Percentiles rank a stretch among this genome's conserved stretches.
phyloP scores from a whole-genome alignment of 23 red algal genomes.

The Cyanidium caldarium region DNA sequence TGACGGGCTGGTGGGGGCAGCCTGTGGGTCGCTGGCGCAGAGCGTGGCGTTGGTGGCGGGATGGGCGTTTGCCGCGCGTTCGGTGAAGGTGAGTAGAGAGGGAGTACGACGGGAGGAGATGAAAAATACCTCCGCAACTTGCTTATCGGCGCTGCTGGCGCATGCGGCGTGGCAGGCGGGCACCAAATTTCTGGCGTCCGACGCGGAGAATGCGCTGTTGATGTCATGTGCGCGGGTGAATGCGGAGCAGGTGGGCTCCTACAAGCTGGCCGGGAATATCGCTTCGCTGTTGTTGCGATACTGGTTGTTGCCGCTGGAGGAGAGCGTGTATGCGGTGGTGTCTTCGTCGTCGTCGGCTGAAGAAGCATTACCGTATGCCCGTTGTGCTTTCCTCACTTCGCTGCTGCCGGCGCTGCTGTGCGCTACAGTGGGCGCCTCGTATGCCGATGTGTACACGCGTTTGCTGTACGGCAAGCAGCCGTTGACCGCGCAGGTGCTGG shows the following conservation, averaged over 20 bases:
- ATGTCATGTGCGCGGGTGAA: background rate
- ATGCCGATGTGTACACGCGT: background rate
- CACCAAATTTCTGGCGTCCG: slow-evolving; percentile 29
- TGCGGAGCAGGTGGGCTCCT: slow-evolving; percentile 33
- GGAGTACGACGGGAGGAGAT: too few species aligned
- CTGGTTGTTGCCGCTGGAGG: slow-evolving; percentile 75
- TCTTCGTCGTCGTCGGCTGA: too few species aligned
- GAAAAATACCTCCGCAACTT: too few species aligned
- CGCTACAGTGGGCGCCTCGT: background rate
- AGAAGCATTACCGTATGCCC: background rate
- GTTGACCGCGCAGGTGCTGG: background rate
- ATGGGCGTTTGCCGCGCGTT: background rate
- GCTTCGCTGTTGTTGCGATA: slow-evolving; percentile 52
- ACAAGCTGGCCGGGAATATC: slow-evolving; percentile 81
- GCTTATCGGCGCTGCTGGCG: background rate
- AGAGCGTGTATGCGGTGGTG: slow-evolving; percentile 8
- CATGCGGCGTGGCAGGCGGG: background rate
- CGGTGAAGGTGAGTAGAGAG: too few species aligned
- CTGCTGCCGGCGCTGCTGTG: background rate
- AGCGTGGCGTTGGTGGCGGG: background rate
- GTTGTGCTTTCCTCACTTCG: background rate
- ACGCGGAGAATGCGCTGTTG: slow-evolving; percentile 42
- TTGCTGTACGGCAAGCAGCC: background rate
- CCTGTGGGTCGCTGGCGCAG: background rate
- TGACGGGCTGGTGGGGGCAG: background rate